phyloP scores from a whole-genome alignment of 352 stramenopile genomes.

The Chrysophaeum taylorii region DNA sequence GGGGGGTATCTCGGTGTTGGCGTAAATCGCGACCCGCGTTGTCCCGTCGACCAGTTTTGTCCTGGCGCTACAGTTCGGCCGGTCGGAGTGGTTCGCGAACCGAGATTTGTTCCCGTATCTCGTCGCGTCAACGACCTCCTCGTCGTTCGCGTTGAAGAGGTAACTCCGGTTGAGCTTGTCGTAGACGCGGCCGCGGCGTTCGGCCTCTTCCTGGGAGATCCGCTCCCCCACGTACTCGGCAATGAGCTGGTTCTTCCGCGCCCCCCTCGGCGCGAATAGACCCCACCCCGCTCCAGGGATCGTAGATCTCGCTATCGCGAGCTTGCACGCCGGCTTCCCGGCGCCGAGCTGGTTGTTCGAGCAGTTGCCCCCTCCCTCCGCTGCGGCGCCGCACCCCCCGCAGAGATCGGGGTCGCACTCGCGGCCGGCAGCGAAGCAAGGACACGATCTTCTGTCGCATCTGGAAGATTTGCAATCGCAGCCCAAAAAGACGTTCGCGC shows the following conservation, averaged over 20 bases:
- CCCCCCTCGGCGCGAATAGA: constrained; percentile 67
- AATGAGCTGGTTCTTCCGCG: constrained; percentile 82
- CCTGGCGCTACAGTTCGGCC: constrained; percentile 65
- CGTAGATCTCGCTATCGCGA: constrained; percentile 61
- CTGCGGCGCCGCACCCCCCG: constrained; percentile 43
- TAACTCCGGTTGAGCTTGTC: constrained; percentile 75
- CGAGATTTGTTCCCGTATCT: constrained; percentile 88
- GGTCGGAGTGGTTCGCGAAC: constrained; percentile 71
- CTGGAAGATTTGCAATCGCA: constrained; percentile 66
- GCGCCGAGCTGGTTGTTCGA: constrained; percentile 46
- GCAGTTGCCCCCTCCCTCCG: constrained; percentile 36
- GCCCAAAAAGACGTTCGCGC: constrained; percentile 69
- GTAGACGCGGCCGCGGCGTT: constrained; percentile 71
- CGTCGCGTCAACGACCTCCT: constrained; percentile 78
- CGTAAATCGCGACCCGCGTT: constrained; percentile 81
- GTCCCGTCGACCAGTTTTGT: constrained; percentile 80
- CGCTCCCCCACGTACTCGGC: constrained; percentile 87
- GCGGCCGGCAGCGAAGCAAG: constrained; percentile 69
- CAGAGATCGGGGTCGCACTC: constrained; percentile 87
- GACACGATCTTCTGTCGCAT: constrained; percentile 68
- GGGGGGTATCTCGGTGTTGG: constrained; percentile 63
- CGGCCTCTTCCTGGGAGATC: constrained; percentile 72
- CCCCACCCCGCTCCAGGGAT: constrained; percentile 72
- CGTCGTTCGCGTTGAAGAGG: constrained; percentile 83
- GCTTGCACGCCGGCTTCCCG: constrained; percentile 36